Evolutionary conservation across 768 basidiomycete genomes (phyloP).

Genomic region (Obba rivulosa): DNA sequence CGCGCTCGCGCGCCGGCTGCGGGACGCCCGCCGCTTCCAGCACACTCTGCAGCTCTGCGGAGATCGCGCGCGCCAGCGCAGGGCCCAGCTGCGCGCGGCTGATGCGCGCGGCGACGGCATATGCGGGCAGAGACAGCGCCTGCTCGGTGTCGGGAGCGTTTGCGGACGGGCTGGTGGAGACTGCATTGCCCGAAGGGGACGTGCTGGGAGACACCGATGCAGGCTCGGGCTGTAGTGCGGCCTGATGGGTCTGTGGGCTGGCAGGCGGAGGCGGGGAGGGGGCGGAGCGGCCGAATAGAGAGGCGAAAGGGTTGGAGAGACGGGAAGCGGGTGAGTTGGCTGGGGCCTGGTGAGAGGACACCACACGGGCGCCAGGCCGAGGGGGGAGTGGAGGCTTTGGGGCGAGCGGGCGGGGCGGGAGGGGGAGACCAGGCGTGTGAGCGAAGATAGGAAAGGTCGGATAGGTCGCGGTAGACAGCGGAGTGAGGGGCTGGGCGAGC

Average conservation of each 20-base stretch:
- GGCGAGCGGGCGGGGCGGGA: constrained; percentile 31
- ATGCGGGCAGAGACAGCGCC: constrained; percentile 52
- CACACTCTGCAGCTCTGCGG: constrained; percentile 47
- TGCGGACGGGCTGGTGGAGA: constrained; percentile 20
- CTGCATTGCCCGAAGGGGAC: constrained; percentile 15
- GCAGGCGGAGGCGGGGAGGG: constrained; percentile 25
- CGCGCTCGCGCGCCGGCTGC: constrained; percentile 56
- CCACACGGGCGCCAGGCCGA: constrained; percentile 20
- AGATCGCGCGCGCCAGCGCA: constrained; percentile 47
- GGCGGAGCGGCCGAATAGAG: constrained; percentile 56
- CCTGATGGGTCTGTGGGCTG: constrained; percentile 17
- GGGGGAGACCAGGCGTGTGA: constrained; percentile 19
- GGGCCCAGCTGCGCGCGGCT: constrained; percentile 48
- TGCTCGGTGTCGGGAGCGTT: constrained; percentile 25
- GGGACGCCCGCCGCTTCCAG: constrained; percentile 37
- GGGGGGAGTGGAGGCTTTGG: constrained; percentile 46
- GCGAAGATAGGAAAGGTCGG: constrained; percentile 5
- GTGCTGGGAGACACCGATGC: not conserved
- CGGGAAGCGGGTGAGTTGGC: constrained; percentile 33
- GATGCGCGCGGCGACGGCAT: constrained; percentile 51
- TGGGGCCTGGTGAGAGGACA: constrained; percentile 2
- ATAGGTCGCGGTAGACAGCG: constrained; percentile 8
- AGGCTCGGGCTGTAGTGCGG: constrained; percentile 13
- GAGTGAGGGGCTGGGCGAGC: constrained; percentile 39
- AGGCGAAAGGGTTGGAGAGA: constrained; percentile 71